Conservation (phyloP, 306 rosid genomes). For the Ceratonia siliqua region DNA sequence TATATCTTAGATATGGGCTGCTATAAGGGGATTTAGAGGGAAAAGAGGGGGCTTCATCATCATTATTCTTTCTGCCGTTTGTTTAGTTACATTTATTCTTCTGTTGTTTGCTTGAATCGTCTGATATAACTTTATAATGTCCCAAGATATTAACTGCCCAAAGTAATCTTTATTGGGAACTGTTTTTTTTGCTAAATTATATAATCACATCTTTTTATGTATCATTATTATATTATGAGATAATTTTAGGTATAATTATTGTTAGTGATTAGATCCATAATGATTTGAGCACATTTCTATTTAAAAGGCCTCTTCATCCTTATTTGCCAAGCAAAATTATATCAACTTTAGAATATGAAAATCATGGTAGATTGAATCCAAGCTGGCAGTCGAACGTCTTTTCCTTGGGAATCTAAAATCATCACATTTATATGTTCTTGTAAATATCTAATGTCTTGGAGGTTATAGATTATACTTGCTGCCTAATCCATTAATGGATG, state of each 20-base stretch:
- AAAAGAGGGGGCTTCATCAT: slow-evolving; percentile 1
- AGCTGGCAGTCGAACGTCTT: slow-evolving; percentile 38
- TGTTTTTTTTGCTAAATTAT: slow-evolving; percentile 22
- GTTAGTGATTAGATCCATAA: slow-evolving; percentile 22
- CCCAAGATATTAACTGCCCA: background rate
- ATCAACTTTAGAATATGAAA: slow-evolving; percentile 24
- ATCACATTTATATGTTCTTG: slow-evolving; percentile 22
- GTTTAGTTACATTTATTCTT: slow-evolving; percentile 9
- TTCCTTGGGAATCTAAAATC: slow-evolving; percentile 33
- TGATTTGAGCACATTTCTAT: slow-evolving; percentile 37
- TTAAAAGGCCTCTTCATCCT: slow-evolving; percentile 15
- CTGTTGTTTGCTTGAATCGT: slow-evolving; percentile 2
- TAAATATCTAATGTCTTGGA: slow-evolving; percentile 29
- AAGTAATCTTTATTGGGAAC: background rate
- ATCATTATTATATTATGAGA: slow-evolving; percentile 6
- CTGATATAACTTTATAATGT: slow-evolving; percentile 22
- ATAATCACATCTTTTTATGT: slow-evolving; percentile 28
- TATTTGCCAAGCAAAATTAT: slow-evolving; percentile 28
- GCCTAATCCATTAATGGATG: slow-evolving; percentile 34
- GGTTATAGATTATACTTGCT: slow-evolving; percentile 33
- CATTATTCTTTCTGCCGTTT: slow-evolving; percentile 19
- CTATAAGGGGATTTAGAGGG: background rate
- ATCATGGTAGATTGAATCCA: slow-evolving; percentile 39
- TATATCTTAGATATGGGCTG: slow-evolving; percentile 1
- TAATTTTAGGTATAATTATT: slow-evolving; percentile 12